Conservation (phyloP, 768 basidiomycete species). For the Hericium rajendrae region DNA sequence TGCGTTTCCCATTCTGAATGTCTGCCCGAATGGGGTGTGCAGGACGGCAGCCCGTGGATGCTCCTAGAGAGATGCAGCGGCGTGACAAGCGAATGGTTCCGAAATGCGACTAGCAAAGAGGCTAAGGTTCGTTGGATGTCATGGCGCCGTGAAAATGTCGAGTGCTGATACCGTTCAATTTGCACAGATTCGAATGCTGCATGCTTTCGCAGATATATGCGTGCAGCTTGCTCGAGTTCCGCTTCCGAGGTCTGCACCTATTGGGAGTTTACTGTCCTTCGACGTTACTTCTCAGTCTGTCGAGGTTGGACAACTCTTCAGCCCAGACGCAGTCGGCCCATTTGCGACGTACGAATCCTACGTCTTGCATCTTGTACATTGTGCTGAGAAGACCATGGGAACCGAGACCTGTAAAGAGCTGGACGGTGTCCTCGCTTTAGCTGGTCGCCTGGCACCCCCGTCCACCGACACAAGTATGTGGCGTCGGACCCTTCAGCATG, state of each 20-base stretch:
- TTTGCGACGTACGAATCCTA: background rate
- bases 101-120: background rate
- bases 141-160: background rate
- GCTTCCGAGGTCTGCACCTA: background rate
- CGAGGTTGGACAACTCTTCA: background rate
- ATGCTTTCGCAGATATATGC: background rate
- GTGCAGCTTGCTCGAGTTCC: background rate
- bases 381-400: background rate
- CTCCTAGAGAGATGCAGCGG: background rate
- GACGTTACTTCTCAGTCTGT: background rate
- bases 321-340: background rate
- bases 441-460: background rate
- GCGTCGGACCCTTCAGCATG: background rate
- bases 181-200: background rate
- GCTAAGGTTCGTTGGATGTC: background rate
- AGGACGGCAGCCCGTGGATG: background rate
- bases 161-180: background rate
- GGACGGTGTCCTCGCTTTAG: background rate
- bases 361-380: background rate
- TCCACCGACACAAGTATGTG: background rate
- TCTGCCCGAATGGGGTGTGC: no score
- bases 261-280: background rate
- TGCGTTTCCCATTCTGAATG: no score
- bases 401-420: background rate
- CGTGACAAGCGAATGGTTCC: background rate